Percentiles rank a stretch among this genome's conserved stretches.
These are phyloP conservation scores for Exsudoporus frostii DNA, from an alignment of 768 basidiomycete genomes.

Conservation along the genomic window DNA sequence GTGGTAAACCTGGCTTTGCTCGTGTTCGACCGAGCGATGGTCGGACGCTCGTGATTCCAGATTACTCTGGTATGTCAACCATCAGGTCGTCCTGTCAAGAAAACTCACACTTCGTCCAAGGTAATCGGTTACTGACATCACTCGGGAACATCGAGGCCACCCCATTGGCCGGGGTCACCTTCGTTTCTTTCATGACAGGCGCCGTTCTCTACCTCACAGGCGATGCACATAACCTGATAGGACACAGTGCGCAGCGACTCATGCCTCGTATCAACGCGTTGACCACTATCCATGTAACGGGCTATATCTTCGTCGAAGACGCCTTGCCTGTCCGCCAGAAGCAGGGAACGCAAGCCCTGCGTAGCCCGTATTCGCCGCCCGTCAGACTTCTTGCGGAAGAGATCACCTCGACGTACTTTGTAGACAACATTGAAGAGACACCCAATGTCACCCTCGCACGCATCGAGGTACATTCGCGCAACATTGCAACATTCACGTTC, in stretches of 20 bases:
- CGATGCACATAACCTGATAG: conserved; percentile 48
- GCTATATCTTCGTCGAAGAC: conserved; percentile 50
- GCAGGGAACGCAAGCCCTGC: conserved; percentile 26
- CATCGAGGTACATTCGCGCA: conserved; percentile 42
- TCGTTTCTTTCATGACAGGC: conserved; percentile 52
- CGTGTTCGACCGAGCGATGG: conserved; percentile 54
- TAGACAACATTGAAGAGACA: conserved; percentile 20
- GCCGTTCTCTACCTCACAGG: conserved; percentile 67
- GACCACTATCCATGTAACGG: conserved; percentile 48
- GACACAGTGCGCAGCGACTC: conserved; percentile 36
- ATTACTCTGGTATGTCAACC: conserved; percentile 47
- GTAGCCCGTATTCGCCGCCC: conserved; percentile 60
- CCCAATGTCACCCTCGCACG: conserved; percentile 29
- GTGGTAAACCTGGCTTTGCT: conserved; percentile 57
- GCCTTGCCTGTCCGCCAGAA: conserved; percentile 55
- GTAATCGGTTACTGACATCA: conserved; percentile 60
- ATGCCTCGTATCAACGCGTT: conserved; percentile 58
- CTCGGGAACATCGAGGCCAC: conserved; percentile 64
- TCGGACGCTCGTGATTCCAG: conserved; percentile 55
- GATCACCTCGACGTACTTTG: conserved; percentile 29
- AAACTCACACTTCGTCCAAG: conserved; percentile 27
- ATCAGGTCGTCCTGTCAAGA: neutral
- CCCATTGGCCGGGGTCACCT: conserved; percentile 52
- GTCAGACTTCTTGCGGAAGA: conserved; percentile 54
- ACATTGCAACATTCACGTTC: conserved; percentile 57